Evolutionary conservation across 2,329 filamentous ascomycete species (phyloP), one percentile per base, ranked within the genome.

Genomic region (Colletotrichum trifolii): DNA sequence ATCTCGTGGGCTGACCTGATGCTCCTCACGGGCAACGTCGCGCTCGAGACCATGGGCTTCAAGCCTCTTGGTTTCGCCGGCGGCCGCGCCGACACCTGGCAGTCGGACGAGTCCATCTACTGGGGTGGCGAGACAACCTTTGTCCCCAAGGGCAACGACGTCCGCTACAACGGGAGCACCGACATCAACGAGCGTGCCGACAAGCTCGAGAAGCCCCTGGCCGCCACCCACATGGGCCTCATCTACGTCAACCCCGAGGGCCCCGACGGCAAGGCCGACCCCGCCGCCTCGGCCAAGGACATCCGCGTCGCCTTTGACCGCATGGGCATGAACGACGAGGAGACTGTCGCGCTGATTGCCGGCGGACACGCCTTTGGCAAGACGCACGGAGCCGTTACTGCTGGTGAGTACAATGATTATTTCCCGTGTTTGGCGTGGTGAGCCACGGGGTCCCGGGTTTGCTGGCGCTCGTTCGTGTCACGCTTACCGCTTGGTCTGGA

Each of bases 241-340:
- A 94, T 94, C 75, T 94, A 94, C 75, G 91, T 93, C 67, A 93
- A 94, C 80, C 91, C 91, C 3, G 89, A 93, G 76, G 91, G 91
- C 8, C 91, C 91, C 35, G 88, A 93, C 70, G 90, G 87, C 66
- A 85, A 85, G 60, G 89, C 90, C 3, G 90, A 94, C 73, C 89
- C 90, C 17, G 76, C 89, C 45, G 89, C 89, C 12, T 85, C 91
- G 2, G 91, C 87, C 46, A 78, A 83, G 62, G 91, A 94, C 72
- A 94, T 94, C 73, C 90, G 90, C 68, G 84, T 82, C 64, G 92
- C 91, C 15, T 94, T 94, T 71, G 83, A 83, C 68, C 90, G 91
- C 75, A 94, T 94, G 91, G 91, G 88, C 67, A 94, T 94, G 91
- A 88, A 92, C 74, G 90, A 94, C 74, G 88, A 92, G 78, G 91